Percentiles rank a stretch among this genome's conserved stretches.
phyloP scores from a whole-genome alignment of 805 yeast genomes.

The Zygosaccharomyces pseudorouxii region DNA sequence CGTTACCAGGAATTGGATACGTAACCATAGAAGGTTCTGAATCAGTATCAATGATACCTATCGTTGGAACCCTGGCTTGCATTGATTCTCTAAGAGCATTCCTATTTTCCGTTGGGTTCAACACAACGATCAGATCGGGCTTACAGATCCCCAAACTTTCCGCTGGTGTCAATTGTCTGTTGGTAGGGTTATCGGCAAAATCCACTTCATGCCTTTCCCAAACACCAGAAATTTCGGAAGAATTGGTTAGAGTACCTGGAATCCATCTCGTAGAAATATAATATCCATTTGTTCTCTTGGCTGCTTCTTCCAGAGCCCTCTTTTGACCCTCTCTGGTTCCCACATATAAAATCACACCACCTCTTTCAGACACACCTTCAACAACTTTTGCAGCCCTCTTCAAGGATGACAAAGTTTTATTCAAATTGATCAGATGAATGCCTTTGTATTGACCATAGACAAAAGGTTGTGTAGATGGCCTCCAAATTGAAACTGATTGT shows the following conservation, averaged over 20 bases:
- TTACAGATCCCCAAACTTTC: conserved; percentile 56
- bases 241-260: conserved; percentile 91
- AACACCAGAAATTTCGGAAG: conserved; percentile 53
- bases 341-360: conserved; percentile 79
- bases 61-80: conserved; percentile 79
- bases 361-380: conserved; percentile 73
- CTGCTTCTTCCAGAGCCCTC: conserved; percentile 72
- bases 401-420: conserved; percentile 70
- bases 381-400: conserved; percentile 82
- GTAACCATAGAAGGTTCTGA: conserved; percentile 85
- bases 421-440: conserved; percentile 86
- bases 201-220: conserved; percentile 74
- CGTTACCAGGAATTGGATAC: conserved; percentile 95
- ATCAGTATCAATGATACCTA: conserved; percentile 92
- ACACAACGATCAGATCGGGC: conserved; percentile 82
- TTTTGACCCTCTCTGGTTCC: conserved; percentile 81
- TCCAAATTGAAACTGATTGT: conserved; percentile 73
- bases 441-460: conserved; percentile 86
- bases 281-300: conserved; percentile 70
- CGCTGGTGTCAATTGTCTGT: conserved; percentile 47
- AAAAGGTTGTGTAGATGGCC: conserved; percentile 79
- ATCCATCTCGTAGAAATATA: conserved; percentile 85
- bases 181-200: conserved; percentile 63
- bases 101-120: conserved; percentile 85
- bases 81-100: conserved; percentile 78